A percentile compares a stretch with the other conserved stretches of the same genome.
These are phyloP conservation scores for Calamus simplicifolius DNA, from an alignment of 176 grass and related monocot genomes.

Conservation along the genomic window DNA sequence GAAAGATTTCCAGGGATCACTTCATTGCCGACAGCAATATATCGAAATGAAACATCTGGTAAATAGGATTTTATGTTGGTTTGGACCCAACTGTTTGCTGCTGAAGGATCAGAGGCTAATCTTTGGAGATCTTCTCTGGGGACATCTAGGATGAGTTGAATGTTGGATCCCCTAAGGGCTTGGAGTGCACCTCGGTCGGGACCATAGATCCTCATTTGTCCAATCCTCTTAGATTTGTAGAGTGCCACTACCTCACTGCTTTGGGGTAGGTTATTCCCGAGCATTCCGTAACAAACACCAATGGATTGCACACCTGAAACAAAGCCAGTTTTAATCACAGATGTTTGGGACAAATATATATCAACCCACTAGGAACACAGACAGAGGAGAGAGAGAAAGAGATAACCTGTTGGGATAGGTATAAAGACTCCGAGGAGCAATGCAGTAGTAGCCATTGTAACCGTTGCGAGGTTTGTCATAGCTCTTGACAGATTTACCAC, in stretches of 20 bases:
- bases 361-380: no score
- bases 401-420: no score
- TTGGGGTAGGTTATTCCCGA: background rate
- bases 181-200: background rate
- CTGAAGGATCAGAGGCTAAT: background rate
- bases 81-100: background rate
- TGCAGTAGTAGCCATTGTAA: no score
- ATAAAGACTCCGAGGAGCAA: no score
- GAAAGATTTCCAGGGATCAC: background rate
- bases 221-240: background rate
- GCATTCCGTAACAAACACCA: background rate
- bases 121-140: background rate
- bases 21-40: conserved; percentile 1
- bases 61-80: background rate
- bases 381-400: no score
- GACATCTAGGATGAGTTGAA: background rate
- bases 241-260: background rate
- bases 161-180: background rate
- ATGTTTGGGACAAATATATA: no score
- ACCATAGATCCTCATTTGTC: background rate
- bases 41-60: background rate
- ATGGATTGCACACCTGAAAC: background rate
- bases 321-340: background rate
- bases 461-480: no score
- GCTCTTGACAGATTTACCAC: no score